Base-by-base conservation (phyloP, 2,329 filamentous ascomycete species). In the Aureobasidium uvarum region DNA sequence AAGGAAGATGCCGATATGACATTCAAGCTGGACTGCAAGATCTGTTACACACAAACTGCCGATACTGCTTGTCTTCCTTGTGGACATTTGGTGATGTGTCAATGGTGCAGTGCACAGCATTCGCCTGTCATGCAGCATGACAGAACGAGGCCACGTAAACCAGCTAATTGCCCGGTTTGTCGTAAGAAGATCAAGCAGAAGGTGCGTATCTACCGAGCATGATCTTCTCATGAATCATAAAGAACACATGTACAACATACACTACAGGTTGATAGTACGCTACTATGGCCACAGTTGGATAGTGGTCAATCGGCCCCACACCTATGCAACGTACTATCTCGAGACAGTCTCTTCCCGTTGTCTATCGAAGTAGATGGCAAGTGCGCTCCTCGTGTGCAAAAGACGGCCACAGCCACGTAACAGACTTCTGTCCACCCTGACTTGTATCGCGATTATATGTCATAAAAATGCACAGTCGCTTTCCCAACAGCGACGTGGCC, bases 51-150 rank as follows among this genome's bases (percentile, higher is more conserved):
- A 11, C 83, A 85, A 70, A 56, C 81, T 2, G 80, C 83, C 0
- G 80, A 84, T 66, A 80, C 80, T 7, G 82, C 81, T 2, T 73
- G 83, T 20, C 69, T 85, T 41, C 83, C 83, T 0, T 85, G 83
- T 67, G 83, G 83, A 0, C 83, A 85, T 71, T 76, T 84, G 67
- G 77, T 81, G 39, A 81, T 85, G 76, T 85, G 83, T 70, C 74
- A 77, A 45, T 85, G 82, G 82, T 85, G 83, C 68, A 81, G 81
- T 3, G 80, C 83, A 58, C 77, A 81, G 58, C 77, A 81, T 51
- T 76, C 81, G 39, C 82, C 82, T 2, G 74, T 78, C 1, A 76
- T 76, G 70, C 72, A 76, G 65, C 70, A 74, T 33, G 78, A 80
- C 69, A 67, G 68, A 41, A 78, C 75, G n/a, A 71, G 78, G 38